A percentile compares a stretch with the other conserved stretches of the same genome.
phyloP scores from a whole-genome alignment of 495 filamentous ascomycete genomes.

The Neurospora sublineolata region DNA sequence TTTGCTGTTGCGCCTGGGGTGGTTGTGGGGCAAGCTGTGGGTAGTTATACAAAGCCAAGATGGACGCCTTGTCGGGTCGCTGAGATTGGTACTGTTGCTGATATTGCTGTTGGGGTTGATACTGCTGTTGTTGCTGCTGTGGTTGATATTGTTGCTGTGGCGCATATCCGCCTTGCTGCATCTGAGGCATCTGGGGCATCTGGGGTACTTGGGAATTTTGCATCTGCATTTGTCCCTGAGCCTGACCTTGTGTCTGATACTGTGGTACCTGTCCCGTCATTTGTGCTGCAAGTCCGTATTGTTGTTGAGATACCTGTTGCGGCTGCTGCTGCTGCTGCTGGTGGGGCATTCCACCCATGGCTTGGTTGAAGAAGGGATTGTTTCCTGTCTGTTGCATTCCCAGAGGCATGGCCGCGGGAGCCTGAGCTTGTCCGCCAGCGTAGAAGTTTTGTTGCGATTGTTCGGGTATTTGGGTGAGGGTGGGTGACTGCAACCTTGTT shows the following conservation, averaged over 20 bases:
- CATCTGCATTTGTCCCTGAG: constrained; percentile 19
- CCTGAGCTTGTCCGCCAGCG: constrained; percentile 2
- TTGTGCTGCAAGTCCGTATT: constrained; percentile 12
- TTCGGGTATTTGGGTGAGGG: constrained; percentile 38
- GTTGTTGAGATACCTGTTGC: constrained; percentile 23
- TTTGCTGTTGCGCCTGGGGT: constrained; percentile 7
- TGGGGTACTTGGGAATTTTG: constrained; percentile 4
- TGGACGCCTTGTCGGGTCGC: constrained; percentile 62
- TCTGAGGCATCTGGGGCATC: neutral
- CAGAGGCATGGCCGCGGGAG: constrained; percentile 16
- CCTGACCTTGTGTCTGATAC: constrained; percentile 22
- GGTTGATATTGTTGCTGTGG: neutral
- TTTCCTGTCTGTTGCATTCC: constrained; percentile 26
- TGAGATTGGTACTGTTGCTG: constrained; percentile 23
- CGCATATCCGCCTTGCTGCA: neutral
- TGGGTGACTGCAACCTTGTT: constrained; percentile 33
- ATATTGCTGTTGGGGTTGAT: constrained; percentile 18
- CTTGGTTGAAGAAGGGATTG: constrained; percentile 46
- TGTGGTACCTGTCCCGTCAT: constrained; percentile 11
- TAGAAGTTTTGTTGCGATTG: constrained; percentile 41
- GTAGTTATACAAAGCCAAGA: constrained; percentile 78
- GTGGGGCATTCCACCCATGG: constrained; percentile 14
- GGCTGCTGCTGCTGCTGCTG: constrained; percentile 24
- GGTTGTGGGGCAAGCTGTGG: constrained; percentile 52
- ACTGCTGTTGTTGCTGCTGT: constrained; percentile 22